Percentiles rank a stretch among this genome's conserved stretches.
phyloP scores from a whole-genome alignment of 176 grass and related monocot species.

The Oryza brachyantha region DNA sequence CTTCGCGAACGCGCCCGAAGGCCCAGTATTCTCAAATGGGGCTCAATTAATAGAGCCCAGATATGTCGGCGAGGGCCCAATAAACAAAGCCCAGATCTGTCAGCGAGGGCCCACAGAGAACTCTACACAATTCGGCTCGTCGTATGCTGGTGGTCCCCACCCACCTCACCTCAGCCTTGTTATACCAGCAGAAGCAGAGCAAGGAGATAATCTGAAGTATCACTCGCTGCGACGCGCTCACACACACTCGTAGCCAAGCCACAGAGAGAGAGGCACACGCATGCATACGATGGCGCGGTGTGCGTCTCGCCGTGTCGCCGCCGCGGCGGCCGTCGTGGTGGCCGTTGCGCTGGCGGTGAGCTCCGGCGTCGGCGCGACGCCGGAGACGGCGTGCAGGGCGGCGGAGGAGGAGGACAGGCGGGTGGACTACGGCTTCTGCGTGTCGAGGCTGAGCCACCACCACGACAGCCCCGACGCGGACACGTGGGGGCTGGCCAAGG shows the following conservation, averaged over 20 bases:
- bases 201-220: background rate
- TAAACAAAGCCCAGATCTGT: background rate
- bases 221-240: background rate
- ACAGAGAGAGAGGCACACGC: background rate
- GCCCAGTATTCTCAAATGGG: too few species aligned
- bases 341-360: background rate
- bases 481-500: slow-evolving; percentile 40
- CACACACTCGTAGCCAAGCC: background rate
- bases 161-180: background rate
- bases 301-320: background rate
- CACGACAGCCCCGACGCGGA: slow-evolving; percentile 34
- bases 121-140: background rate
- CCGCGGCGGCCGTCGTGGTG: background rate
- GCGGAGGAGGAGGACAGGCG: slow-evolving; percentile 1
- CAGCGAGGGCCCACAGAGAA: background rate
- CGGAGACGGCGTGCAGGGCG: slow-evolving; percentile 23
- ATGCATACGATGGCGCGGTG: background rate
- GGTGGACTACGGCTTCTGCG: slow-evolving; percentile 33
- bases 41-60: too few species aligned
- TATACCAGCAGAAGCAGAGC: background rate
- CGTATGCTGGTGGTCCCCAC: background rate
- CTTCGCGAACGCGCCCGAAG: too few species aligned
- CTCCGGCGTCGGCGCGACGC: background rate
- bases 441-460: slow-evolving; percentile 22
- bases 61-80: too few species aligned